Percentiles rank a stretch among this genome's conserved stretches.
Conservation (phyloP, 2,329 filamentous ascomycete genomes). For the Phialophora tarda region DNA sequence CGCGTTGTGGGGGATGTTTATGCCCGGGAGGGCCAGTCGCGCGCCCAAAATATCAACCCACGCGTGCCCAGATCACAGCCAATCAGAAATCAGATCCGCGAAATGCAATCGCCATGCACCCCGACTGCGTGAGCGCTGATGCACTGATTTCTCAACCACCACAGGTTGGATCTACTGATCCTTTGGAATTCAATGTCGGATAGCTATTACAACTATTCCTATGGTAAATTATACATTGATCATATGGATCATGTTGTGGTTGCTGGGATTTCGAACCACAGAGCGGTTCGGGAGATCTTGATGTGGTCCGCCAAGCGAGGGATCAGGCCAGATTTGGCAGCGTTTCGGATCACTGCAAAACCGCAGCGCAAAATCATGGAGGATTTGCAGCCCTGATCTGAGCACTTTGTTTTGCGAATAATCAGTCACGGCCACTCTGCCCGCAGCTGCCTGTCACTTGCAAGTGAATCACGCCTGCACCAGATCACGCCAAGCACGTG, state of each 20-base stretch:
- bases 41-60: conserved; percentile 35
- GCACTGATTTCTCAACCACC: conserved; percentile 33
- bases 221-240: conserved; percentile 30
- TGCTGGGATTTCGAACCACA: conserved; percentile 14
- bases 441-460: conserved; percentile 8
- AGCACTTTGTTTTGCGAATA: conserved; percentile 30
- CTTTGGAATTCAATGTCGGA: conserved; percentile 2
- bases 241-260: conserved; percentile 6
- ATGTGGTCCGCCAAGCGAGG: conserved; percentile 36
- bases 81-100: conserved; percentile 41
- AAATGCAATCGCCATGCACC: conserved; percentile 34
- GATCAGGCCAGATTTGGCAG: conserved; percentile 30
- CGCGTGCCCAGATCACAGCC: conserved; percentile 34
- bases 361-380: conserved; percentile 14
- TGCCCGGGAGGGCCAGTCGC: conserved; percentile 25
- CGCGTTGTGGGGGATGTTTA: conserved; percentile 32
- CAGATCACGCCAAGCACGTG: conserved; percentile 38
- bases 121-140: conserved; percentile 13
- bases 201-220: conserved; percentile 21
- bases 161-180: conserved; percentile 27
- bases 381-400: conserved; percentile 33
- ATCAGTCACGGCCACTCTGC: conserved; percentile 8
- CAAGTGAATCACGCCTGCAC: conserved; percentile 27
- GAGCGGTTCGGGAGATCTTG: conserved; percentile 23
- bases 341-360: conserved; percentile 36